These are phyloP conservation scores for Thelephora terrestris DNA, from an alignment of 1,284 basidiomycete species.

Conservation along the genomic window DNA sequence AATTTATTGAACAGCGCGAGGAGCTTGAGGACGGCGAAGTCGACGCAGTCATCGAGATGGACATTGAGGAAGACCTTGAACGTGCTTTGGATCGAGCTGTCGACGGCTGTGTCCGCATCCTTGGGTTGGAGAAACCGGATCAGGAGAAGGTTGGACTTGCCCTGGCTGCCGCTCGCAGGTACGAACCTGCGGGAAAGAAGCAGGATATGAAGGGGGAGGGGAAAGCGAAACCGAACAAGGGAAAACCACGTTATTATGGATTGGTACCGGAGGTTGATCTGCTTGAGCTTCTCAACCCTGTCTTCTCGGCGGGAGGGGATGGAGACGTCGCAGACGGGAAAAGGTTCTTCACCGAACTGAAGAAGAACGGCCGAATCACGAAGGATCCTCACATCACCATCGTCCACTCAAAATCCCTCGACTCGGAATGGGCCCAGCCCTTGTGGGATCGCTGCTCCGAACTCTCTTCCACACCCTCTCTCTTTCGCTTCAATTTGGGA, in stretches of 20 bases:
- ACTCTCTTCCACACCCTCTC: slow-evolving; percentile 30
- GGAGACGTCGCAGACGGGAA: slow-evolving; percentile 22
- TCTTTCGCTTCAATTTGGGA: slow-evolving; percentile 55
- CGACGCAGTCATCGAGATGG: slow-evolving; percentile 59
- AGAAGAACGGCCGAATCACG: slow-evolving; percentile 39
- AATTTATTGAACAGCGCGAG: slow-evolving; percentile 63
- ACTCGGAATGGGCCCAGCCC: slow-evolving; percentile 24
- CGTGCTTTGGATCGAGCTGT: slow-evolving; percentile 50
- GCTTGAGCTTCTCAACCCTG: slow-evolving; percentile 31
- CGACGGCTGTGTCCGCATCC: slow-evolving; percentile 39
- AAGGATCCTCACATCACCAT: slow-evolving; percentile 79
- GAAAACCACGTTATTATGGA: slow-evolving; percentile 60
- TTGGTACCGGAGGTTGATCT: slow-evolving; percentile 69
- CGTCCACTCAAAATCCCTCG: slow-evolving; percentile 59
- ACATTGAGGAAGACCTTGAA: slow-evolving; percentile 44
- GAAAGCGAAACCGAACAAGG: slow-evolving; percentile 23
- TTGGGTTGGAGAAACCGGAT: slow-evolving; percentile 43
- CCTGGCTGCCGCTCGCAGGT: slow-evolving; percentile 41
- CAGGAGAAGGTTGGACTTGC: slow-evolving; percentile 52
- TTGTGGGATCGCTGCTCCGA: slow-evolving; percentile 61
- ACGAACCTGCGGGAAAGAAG: slow-evolving; percentile 28
- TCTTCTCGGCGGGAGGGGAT: slow-evolving; percentile 16
- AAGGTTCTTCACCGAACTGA: slow-evolving; percentile 43
- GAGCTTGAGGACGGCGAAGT: slow-evolving; percentile 58
- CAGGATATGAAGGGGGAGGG: slow-evolving; percentile 25